Evolutionary conservation across 2,329 filamentous ascomycete genomes (phyloP).

Genomic region (Drechslera avenae): DNA sequence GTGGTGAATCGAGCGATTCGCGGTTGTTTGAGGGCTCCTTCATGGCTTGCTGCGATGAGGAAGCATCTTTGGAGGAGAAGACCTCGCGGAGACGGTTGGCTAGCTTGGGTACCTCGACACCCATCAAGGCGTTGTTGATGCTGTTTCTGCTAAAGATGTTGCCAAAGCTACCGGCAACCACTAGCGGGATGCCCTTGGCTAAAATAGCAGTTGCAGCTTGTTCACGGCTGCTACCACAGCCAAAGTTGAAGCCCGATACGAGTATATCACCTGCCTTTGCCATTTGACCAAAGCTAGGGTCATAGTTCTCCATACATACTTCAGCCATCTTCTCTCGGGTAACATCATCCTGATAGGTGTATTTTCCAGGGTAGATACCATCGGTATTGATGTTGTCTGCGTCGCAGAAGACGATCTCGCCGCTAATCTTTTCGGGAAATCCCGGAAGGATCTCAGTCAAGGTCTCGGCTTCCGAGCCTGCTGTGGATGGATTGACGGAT

Average conservation of each 20-base stretch:
- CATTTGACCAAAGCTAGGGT: constrained; percentile 68
- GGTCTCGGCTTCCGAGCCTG: constrained; percentile 41
- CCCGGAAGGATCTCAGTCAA: constrained; percentile 78
- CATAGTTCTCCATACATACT: constrained; percentile 95
- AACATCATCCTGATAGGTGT: constrained; percentile 89
- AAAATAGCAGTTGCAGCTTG: constrained; percentile 88
- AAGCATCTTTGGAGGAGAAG: constrained; percentile 51
- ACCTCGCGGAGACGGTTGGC: constrained; percentile 68
- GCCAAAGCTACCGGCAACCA: constrained; percentile 79
- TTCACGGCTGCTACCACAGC: constrained; percentile 79
- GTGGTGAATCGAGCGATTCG: constrained; percentile 58
- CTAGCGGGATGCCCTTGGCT: constrained; percentile 78
- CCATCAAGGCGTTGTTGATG: constrained; percentile 80
- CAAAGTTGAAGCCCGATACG: constrained; percentile 87
- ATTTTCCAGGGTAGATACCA: constrained; percentile 87
- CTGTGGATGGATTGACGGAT: constrained; percentile 39
- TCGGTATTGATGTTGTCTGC: constrained; percentile 90
- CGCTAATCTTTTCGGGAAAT: constrained; percentile 80
- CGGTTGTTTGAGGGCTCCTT: constrained; percentile 59
- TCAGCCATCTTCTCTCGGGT: constrained; percentile 78
- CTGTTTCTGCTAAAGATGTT: constrained; percentile 82
- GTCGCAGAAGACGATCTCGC: constrained; percentile 88
- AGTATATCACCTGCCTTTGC: constrained; percentile 77
- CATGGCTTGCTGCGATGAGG: constrained; percentile 47
- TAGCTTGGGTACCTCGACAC: constrained; percentile 70